Evolutionary conservation across 2,329 filamentous ascomycete species (phyloP).

Genomic region (Metarhizium humberi): DNA sequence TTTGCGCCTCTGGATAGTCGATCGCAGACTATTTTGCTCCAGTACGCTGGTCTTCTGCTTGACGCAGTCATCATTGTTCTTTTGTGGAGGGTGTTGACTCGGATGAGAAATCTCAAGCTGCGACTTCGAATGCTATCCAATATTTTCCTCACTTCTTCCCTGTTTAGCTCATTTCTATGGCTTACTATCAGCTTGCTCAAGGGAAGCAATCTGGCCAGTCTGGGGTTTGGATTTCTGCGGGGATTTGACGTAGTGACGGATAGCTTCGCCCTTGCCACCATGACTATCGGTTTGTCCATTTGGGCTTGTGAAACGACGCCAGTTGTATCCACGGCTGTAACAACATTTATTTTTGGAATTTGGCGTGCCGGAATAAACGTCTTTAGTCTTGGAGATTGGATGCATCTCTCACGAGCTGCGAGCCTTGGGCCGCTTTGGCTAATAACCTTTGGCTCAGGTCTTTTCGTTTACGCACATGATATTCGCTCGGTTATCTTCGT

Average conservation of each 20-base stretch:
- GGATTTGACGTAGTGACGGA: slow-evolving; percentile 40
- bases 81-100: slow-evolving; percentile 41
- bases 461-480: slow-evolving; percentile 34
- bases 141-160: slow-evolving; percentile 31
- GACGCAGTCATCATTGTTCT: slow-evolving; percentile 38
- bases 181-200: slow-evolving; percentile 21
- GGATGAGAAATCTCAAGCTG: slow-evolving; percentile 37
- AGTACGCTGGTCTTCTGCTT: slow-evolving; percentile 33
- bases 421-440: slow-evolving; percentile 30
- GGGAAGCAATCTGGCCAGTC: slow-evolving; percentile 10
- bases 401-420: slow-evolving; percentile 27
- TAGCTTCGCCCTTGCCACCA: slow-evolving; percentile 32
- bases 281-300: slow-evolving; percentile 34
- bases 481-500: slow-evolving; percentile 34
- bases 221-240: slow-evolving; percentile 34
- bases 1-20: slow-evolving; percentile 31
- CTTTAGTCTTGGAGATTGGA: slow-evolving; percentile 32
- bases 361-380: slow-evolving; percentile 26
- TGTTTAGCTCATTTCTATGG: slow-evolving; percentile 29
- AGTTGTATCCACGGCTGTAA: slow-evolving; percentile 29
- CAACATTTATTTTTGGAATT: slow-evolving; percentile 34
- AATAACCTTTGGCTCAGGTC: slow-evolving; percentile 29
- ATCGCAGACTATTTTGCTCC: slow-evolving; percentile 27
- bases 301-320: slow-evolving; percentile 39
- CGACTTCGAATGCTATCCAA: slow-evolving; percentile 35